These are phyloP conservation scores for Annulohypoxylon nitens DNA, from an alignment of 495 filamentous ascomycete genomes.

Conservation along the genomic window DNA sequence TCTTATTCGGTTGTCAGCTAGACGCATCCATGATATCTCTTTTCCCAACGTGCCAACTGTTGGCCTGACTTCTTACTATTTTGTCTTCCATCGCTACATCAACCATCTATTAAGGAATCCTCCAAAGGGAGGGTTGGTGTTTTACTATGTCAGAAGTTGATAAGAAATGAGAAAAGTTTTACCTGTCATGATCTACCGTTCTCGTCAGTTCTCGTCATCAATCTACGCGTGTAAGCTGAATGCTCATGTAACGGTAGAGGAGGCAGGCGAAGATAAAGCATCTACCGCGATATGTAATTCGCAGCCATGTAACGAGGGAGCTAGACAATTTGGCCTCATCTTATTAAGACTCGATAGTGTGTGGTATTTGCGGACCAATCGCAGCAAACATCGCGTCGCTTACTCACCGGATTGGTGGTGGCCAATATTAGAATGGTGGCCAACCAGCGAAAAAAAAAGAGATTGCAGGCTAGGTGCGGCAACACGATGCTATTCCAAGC, in stretches of 20 bases:
- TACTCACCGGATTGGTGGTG: constrained; percentile 32
- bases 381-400: constrained; percentile 20
- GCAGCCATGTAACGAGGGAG: constrained; percentile 2
- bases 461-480: constrained; percentile 20
- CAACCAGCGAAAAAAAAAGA: constrained; percentile 25
- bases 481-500: constrained; percentile 33
- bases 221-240: constrained; percentile 16
- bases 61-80: constrained; percentile 15
- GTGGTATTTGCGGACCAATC: constrained; percentile 24
- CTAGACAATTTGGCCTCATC: constrained; percentile 21
- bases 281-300: constrained; percentile 14
- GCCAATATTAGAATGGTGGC: constrained; percentile 29
- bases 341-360: constrained; percentile 27
- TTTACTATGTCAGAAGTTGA: not conserved
- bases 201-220: constrained; percentile 22
- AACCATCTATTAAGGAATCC: not conserved
- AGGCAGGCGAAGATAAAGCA: constrained; percentile 11
- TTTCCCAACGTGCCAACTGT: constrained; percentile 44
- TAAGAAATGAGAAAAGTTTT: not conserved
- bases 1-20: constrained; percentile 33
- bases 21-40: constrained; percentile 18
- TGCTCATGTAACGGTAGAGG: constrained; percentile 4
- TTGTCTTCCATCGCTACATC: not conserved
- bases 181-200: constrained; percentile 10
- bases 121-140: not conserved